phyloP scores from a whole-genome alignment of 129 eudicot species.

The Flaveria robusta region DNA sequence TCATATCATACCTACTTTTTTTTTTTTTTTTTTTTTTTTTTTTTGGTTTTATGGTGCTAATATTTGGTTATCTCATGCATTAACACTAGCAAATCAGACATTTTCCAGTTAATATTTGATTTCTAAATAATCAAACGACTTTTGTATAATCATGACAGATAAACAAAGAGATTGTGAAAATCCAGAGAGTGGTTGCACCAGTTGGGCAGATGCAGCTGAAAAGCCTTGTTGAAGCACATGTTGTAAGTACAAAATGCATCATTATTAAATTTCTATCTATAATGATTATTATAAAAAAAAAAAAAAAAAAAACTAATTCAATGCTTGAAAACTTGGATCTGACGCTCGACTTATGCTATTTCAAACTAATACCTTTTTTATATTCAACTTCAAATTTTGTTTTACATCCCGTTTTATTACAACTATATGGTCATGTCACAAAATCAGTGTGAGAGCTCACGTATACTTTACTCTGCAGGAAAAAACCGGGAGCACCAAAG shows the following conservation, averaged over 20 bases:
- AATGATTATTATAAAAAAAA: too few species aligned
- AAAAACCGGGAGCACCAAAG: slow-evolving; percentile 94
- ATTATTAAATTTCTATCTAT: too few species aligned
- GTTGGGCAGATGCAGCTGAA: slow-evolving; percentile 99
- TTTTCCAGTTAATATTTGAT: neutral
- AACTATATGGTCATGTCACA: neutral
- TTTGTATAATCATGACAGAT: slow-evolving; percentile 46
- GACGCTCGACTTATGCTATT: neutral
- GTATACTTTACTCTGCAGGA: slow-evolving; percentile 45
- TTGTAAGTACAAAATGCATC: slow-evolving; percentile 58
- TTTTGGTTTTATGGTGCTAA: neutral
- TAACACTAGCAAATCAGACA: neutral
- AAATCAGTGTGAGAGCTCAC: neutral
- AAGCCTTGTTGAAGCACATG: slow-evolving; percentile 91
- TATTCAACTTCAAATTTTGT: neutral
- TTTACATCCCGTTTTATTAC: neutral
- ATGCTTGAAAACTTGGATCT: neutral
- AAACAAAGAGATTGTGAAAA: slow-evolving; percentile 95
- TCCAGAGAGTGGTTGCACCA: slow-evolving; percentile 99
- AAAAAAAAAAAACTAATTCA: too few species aligned
- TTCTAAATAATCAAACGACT: neutral
- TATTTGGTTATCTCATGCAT: neutral
- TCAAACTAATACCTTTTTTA: neutral
- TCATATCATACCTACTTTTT: neutral
- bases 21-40: neutral